A percentile compares a stretch with the other conserved stretches of the same genome.
Evolutionary conservation across 305 asterid species (phyloP).

Genomic region (Ruellia speciosa): DNA sequence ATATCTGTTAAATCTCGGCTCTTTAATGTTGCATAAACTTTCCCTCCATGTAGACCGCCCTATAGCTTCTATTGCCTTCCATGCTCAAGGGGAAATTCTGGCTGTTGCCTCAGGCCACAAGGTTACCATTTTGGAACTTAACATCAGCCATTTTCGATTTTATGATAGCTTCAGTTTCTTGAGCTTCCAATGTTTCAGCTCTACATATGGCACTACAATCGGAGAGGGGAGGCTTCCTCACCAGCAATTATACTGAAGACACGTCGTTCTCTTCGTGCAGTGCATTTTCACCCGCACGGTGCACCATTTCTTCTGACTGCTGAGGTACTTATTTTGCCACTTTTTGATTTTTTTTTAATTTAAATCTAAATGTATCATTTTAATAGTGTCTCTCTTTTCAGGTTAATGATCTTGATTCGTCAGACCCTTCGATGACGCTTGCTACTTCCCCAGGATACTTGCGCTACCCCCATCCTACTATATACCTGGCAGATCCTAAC

Average conservation of each 20-base stretch:
- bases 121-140: slow-evolving; percentile 40
- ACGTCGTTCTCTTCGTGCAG: slow-evolving; percentile 93
- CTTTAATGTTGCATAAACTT: slow-evolving; percentile 20
- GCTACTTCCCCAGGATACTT: slow-evolving; percentile 80
- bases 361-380: slow-evolving; percentile 20
- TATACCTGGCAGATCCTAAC: slow-evolving; percentile 68
- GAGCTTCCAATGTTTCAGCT: slow-evolving; percentile 50
- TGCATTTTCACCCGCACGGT: slow-evolving; percentile 89
- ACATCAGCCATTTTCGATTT: slow-evolving; percentile 18
- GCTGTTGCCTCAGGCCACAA: slow-evolving; percentile 99
- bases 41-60: slow-evolving; percentile 64
- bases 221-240: slow-evolving; percentile 66
- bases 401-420: slow-evolving; percentile 88
- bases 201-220: slow-evolving; percentile 84
- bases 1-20: slow-evolving; percentile 15
- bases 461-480: slow-evolving; percentile 85
- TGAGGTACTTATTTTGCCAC: slow-evolving; percentile 51
- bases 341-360: slow-evolving; percentile 19
- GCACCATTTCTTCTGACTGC: slow-evolving; percentile 95
- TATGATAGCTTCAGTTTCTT: slow-evolving; percentile 20
- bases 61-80: slow-evolving; percentile 93
- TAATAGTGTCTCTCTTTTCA: slow-evolving; percentile 29
- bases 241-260: slow-evolving; percentile 78
- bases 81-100: slow-evolving; percentile 84
- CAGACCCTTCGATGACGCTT: slow-evolving; percentile 77